Percentiles rank a stretch among this genome's conserved stretches.
phyloP scores from a whole-genome alignment of 805 yeast genomes.

The Lachancea fermentati region DNA sequence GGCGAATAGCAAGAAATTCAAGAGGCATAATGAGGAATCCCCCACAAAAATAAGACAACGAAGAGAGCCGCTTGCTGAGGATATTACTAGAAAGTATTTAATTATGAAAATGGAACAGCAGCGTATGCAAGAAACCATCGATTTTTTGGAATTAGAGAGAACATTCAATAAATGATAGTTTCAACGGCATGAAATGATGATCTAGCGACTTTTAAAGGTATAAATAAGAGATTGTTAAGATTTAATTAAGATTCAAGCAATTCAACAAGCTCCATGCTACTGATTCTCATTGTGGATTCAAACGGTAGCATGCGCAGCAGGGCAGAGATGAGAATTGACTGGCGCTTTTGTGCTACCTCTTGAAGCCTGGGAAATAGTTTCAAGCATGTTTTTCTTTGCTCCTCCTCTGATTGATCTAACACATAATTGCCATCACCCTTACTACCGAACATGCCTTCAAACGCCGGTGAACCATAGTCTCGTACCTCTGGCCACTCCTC shows the following conservation, averaged over 20 bases:
- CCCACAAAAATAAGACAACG: conserved; percentile 12
- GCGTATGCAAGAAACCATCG: conserved; percentile 17
- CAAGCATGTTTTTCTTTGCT: conserved; percentile 11
- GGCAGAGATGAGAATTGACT: conserved; percentile 27
- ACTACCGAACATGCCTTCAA: conserved; percentile 31
- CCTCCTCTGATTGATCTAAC: conserved; percentile 6
- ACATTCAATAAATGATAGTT: neutral
- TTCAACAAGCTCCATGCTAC: conserved; percentile 36
- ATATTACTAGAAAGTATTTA: conserved; percentile 14
- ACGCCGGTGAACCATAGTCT: conserved; percentile 27
- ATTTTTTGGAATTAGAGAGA: conserved; percentile 23
- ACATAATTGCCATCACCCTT: conserved; percentile 25
- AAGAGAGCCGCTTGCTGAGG: conserved; percentile 5
- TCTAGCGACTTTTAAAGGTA: too few species aligned
- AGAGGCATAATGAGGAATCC: conserved; percentile 11
- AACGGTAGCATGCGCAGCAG: conserved; percentile 40
- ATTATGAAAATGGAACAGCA: conserved; percentile 18
- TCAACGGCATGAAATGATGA: too few species aligned
- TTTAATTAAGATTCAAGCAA: neutral
- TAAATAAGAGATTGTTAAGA: too few species aligned
- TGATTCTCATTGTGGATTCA: conserved; percentile 42
- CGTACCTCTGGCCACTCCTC: conserved; percentile 38
- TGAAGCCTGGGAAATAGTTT: conserved; percentile 21
- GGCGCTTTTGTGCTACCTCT: conserved; percentile 11
- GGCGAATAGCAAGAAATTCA: conserved; percentile 7